phyloP scores from a whole-genome alignment of 768 basidiomycete species.

The Naematelia aurantialba region DNA sequence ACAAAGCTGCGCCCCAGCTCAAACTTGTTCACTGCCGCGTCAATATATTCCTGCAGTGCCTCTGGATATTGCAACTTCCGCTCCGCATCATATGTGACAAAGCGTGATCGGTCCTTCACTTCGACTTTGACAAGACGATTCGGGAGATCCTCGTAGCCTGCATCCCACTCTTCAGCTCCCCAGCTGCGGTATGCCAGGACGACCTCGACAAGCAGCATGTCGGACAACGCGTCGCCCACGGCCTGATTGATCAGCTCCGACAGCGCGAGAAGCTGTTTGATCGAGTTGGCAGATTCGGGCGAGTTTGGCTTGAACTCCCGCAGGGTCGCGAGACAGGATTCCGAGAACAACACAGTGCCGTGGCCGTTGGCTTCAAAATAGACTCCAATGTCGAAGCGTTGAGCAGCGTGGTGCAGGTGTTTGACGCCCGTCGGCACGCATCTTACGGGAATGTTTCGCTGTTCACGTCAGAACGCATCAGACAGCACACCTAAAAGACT shows the following conservation, averaged over 20 bases:
- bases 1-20: constrained; percentile 89
- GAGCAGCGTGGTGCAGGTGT: constrained; percentile 94
- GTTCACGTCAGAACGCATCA: constrained; percentile 10
- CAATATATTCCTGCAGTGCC: constrained; percentile 75
- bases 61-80: constrained; percentile 74
- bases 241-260: constrained; percentile 92
- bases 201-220: constrained; percentile 89
- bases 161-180: constrained; percentile 80
- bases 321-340: constrained; percentile 63
- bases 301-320: constrained; percentile 67
- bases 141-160: constrained; percentile 85
- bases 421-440: constrained; percentile 97
- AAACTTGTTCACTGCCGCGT: constrained; percentile 71
- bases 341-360: constrained; percentile 93
- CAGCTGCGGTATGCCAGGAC: constrained; percentile 86
- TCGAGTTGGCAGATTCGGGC: constrained; percentile 73
- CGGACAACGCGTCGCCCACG: constrained; percentile 93
- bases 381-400: constrained; percentile 89
- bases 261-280: constrained; percentile 71
- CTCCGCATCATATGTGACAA: constrained; percentile 91
- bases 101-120: constrained; percentile 73
- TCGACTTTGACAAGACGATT: constrained; percentile 92
- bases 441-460: constrained; percentile 82
- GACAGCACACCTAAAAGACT: constrained; percentile 11
- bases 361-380: constrained; percentile 99